These are phyloP conservation scores for Hypoxylon crocopeplum DNA, from an alignment of 495 filamentous ascomycete genomes.

Conservation along the genomic window DNA sequence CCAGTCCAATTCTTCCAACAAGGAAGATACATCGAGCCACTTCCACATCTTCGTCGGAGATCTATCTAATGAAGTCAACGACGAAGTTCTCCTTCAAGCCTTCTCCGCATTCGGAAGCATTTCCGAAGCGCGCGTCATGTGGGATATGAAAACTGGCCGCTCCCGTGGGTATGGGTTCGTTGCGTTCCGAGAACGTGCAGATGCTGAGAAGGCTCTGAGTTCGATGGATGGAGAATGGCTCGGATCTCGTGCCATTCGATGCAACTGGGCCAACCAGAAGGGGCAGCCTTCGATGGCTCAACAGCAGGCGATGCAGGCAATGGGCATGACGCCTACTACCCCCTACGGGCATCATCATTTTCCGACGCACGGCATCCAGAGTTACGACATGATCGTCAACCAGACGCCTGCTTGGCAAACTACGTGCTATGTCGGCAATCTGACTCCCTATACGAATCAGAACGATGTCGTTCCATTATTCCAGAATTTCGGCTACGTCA, in stretches of 20 bases:
- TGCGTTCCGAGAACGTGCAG: conserved; percentile 91
- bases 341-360: conserved; percentile 98
- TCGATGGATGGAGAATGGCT: conserved; percentile 99
- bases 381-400: conserved; percentile 95
- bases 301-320: conserved; percentile 94
- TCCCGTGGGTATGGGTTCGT: conserved; percentile 98
- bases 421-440: conserved; percentile 96
- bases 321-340: conserved; percentile 98
- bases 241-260: conserved; percentile 95
- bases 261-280: conserved; percentile 99
- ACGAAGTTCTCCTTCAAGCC: conserved; percentile 91
- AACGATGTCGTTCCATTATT: conserved; percentile 95
- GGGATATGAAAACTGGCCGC: conserved; percentile 99
- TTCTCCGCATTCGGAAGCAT: conserved; percentile 97
- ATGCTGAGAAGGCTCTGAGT: conserved; percentile 94
- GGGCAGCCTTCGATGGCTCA: conserved; percentile 97
- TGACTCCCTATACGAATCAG: conserved; percentile 97
- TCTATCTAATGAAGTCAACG: conserved; percentile 98
- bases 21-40: conserved; percentile 98
- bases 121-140: conserved; percentile 99
- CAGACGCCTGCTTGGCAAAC: conserved; percentile 99
- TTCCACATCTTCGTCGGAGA: conserved; percentile 99
- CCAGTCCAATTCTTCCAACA: conserved; percentile 91
- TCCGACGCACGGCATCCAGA: conserved; percentile 94
- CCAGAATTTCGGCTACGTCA: conserved; percentile 97